phyloP scores from a whole-genome alignment of 1,139 yeast species.

The Suhomyces coccinellae region DNA sequence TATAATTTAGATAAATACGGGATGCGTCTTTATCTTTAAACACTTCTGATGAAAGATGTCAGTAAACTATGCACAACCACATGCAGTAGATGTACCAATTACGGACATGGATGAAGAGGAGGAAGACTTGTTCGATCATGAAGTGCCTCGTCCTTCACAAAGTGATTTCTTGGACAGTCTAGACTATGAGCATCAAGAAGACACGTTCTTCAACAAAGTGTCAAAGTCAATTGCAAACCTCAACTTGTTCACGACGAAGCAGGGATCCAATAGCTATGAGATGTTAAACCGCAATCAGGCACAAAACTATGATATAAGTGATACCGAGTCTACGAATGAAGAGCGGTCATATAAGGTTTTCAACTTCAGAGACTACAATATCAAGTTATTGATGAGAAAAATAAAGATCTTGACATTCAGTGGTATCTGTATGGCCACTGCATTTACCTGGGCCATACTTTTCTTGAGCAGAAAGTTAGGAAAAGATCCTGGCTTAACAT shows the following conservation, averaged over 20 bases:
- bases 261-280: constrained; percentile 10
- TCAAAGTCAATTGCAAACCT: not conserved
- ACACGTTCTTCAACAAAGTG: not conserved
- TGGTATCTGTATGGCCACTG: constrained; percentile 9
- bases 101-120: constrained; percentile 57
- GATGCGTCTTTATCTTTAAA: no score
- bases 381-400: constrained; percentile 9
- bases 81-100: constrained; percentile 56
- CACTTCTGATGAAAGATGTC: constrained; percentile 12
- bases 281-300: constrained; percentile 9
- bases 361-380: constrained; percentile 31
- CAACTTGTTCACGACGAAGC: not conserved
- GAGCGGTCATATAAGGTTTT: constrained; percentile 9
- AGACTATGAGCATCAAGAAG: constrained; percentile 24
- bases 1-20: no score
- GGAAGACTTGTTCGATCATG: constrained; percentile 42
- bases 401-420: constrained; percentile 9
- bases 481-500: not conserved
- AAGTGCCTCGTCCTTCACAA: constrained; percentile 1
- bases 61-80: constrained; percentile 23
- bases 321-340: constrained; percentile 6
- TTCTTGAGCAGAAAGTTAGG: constrained; percentile 2
- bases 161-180: constrained; percentile 19
- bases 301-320: not conserved
- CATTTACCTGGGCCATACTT: constrained; percentile 11